Conservation (phyloP, 2,329 filamentous ascomycete species). For the Trichoderma sp. region DNA sequence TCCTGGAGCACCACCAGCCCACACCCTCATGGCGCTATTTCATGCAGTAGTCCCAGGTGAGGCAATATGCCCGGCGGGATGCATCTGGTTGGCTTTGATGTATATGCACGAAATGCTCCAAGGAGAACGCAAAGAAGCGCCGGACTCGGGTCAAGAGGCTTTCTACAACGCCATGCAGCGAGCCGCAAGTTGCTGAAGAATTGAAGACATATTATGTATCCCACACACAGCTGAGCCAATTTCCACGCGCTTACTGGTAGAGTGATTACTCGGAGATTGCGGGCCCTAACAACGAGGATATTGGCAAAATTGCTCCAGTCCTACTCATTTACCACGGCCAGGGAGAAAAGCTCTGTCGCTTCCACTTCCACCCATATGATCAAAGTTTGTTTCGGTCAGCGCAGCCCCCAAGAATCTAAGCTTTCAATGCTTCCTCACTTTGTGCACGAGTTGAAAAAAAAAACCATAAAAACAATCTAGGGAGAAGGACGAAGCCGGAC, state of each 20-base stretch:
- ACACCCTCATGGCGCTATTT: constrained; percentile 21
- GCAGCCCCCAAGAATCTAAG: background rate
- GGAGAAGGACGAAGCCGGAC: background rate
- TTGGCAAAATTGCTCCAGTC: background rate
- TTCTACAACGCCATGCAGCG: constrained; percentile 1
- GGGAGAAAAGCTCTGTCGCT: background rate
- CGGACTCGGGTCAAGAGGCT: background rate
- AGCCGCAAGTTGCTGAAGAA: background rate
- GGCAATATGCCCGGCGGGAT: constrained; percentile 18
- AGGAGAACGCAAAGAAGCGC: constrained; percentile 1
- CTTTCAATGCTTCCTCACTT: background rate
- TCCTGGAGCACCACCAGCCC: constrained; percentile 9
- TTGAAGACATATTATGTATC: background rate
- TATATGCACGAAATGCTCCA: constrained; percentile 18
- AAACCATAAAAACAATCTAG: background rate
- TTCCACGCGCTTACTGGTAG: background rate
- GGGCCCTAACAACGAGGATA: constrained; percentile 6
- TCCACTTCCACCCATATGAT: background rate
- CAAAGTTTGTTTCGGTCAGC: constrained; percentile 1
- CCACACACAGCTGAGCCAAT: background rate
- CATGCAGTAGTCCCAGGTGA: constrained; percentile 22
- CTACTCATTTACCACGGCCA: constrained; percentile 6
- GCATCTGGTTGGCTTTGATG: background rate
- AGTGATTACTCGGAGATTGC: constrained; percentile 9
- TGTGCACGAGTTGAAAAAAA: background rate